A percentile compares a stretch with the other conserved stretches of the same genome.
Evolutionary conservation across 805 yeast genomes (phyloP).

Genomic region (Saccharomycopsis sp.): DNA sequence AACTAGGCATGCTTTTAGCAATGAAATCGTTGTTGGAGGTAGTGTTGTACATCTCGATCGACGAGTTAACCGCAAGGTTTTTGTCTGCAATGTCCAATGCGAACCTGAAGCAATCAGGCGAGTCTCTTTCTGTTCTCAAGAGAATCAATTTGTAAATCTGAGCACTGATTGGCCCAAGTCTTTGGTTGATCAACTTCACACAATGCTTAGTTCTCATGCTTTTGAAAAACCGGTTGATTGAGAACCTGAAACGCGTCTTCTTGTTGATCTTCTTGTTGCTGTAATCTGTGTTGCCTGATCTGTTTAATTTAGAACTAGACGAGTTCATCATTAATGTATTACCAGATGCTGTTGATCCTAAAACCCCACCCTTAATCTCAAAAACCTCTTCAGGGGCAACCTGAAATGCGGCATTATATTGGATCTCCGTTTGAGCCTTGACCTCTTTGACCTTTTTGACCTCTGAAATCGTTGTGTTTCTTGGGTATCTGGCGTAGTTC

Average conservation of each 20-base stretch:
- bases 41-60: conserved; percentile 1
- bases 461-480: conserved; percentile 41
- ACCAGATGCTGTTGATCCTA: conserved; percentile 27
- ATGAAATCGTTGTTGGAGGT: conserved; percentile 10
- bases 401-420: conserved; percentile 33
- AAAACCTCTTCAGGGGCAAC: conserved; percentile 27
- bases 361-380: conserved; percentile 17
- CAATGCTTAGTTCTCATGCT: conserved; percentile 59
- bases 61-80: conserved; percentile 6
- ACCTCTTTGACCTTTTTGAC: conserved; percentile 54
- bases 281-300: neutral
- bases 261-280: conserved; percentile 39
- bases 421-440: conserved; percentile 39
- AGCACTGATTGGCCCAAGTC: conserved; percentile 66
- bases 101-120: conserved; percentile 33
- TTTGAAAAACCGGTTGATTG: conserved; percentile 61
- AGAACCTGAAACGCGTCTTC: conserved; percentile 49
- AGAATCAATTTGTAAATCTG: conserved; percentile 56
- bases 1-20: conserved; percentile 12
- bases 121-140: conserved; percentile 47
- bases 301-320: conserved; percentile 5
- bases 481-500: conserved; percentile 35
- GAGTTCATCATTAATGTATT: conserved; percentile 4
- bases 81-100: conserved; percentile 31
- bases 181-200: conserved; percentile 52